A percentile compares a stretch with the other conserved stretches of the same genome.
Evolutionary conservation across 306 rosid species (phyloP).

Genomic region (Medicago truncatula): MtrunA17r5.0-ANR NC_053047.1:21816501-21817000

Average conservation of each 20-base stretch:
- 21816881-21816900: too few species aligned
- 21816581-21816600: constrained; percentile 97
- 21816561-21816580: constrained; percentile 78
- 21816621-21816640: neutral
- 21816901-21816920: constrained; percentile 7
- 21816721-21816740: too few species aligned
- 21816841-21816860: too few species aligned
- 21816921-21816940: constrained; percentile 18
- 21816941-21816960: constrained; percentile 25
- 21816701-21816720: too few species aligned
- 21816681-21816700: too few species aligned
- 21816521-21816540: constrained; percentile 71
- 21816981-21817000: constrained; percentile 20
- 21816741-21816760: too few species aligned
- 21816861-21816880: too few species aligned
- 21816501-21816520: constrained; percentile 79
- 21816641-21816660: constrained; percentile 5
- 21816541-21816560: constrained; percentile 61
- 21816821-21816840: too few species aligned
- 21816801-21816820: too few species aligned
- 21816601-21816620: constrained; percentile 78
- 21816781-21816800: too few species aligned
- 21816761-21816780: too few species aligned
- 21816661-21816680: neutral
- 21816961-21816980: neutral